Evolutionary conservation across 176 grass and related monocot species (phyloP), one percentile per base, ranked within the genome.

Genomic region (Carex parvula): DNA sequence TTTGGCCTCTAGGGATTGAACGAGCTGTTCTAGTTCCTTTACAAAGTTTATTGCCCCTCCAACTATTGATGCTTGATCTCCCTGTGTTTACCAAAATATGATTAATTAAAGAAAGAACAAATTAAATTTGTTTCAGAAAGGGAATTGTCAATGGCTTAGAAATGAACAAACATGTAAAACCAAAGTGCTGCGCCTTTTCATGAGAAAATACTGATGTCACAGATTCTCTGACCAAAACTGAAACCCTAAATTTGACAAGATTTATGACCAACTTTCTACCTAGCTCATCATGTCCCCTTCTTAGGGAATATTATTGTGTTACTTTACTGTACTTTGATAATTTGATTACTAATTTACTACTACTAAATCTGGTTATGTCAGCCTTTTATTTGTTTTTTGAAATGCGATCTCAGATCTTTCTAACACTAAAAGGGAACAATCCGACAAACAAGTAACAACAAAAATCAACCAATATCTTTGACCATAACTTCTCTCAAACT

Each of bases 1-100:
- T 32, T 88, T 87, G 30, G 89, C 93, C 84, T 99, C 83, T 18
- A 99, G 83, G 1, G 96, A 93, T 26, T 95, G 96, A 11, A 94
- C 87, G 33, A 88, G 86, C 29, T 95, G 96, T 83, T 99, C 96
- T 0, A 95, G 91, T 87, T 95, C 93, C 83, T 94, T 92, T 14
- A 99, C 96, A 70, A 93, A 99, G 79, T 99, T 92, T 83, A 99
- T 95, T 9, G 96, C 96, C 14, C 93, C 96, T 0, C 93, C 96
- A 21, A 99, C 93, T 8, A 99, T 99, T 4, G 96, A 95, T 81
- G 96, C 96, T 73, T 99, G 96, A 73, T 99, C 96, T 24, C 96
- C 90, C 96, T 97, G 18, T 57, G 37, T 39, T 39, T 39, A 39
- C 37, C 37, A 33, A 66, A 67, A 15, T 69, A 69, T 17, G 65